Base-by-base conservation (phyloP, 768 basidiomycete species). In the Glaciozyma antarctica region DNA sequence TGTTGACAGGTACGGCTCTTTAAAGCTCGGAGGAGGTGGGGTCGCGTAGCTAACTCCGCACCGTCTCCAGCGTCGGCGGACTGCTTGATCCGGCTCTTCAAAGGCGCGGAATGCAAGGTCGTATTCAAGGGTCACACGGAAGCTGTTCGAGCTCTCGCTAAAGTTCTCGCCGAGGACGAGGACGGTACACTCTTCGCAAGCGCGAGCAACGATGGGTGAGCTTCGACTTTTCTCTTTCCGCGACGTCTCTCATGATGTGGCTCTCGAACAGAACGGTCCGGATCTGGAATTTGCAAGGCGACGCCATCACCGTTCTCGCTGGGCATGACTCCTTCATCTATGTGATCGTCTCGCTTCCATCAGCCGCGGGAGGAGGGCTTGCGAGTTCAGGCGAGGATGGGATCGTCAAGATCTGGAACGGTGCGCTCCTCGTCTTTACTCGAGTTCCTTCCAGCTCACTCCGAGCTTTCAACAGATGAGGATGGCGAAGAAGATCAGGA, bases 271-370 rank as follows among this genome's bases (percentile, higher is more conserved):
- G 94, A 71, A 87, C 92, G 77, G 87, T 99, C 68, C 87, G 86
- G 55, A 84, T 95, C 28, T 99, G 93, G 88, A 86, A 88, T 49
- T 53, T 60, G 43, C 26, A 24, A 12, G 67, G 67, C n/a, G 80
- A 89, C 49, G 88, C 53, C 1, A 21, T 82, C 54, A 80, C 87
- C 56, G 85, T 86, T 72, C 77, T 98, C 21, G 86, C 87, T 6
- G 90, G 90, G 2, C 95, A 98, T 75, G 92, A 91, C 1, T 94
- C 91, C 22, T 99, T 97, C 75, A 88, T 98, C 22, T 99, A 98
- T 78, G 86, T 87, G 60, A 75, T 98, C 19, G 82, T 87, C 0
- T 82, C 88, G 26, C 30, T 70, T 7, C 58, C 63, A 1, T 85
- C 90, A 1, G 82, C 77, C 63, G 32, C 45, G 19, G 74, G 75